Evolutionary conservation across 2,329 filamentous ascomycete species (phyloP).

Genomic region (Aureobasidium subglaciale): DNA sequence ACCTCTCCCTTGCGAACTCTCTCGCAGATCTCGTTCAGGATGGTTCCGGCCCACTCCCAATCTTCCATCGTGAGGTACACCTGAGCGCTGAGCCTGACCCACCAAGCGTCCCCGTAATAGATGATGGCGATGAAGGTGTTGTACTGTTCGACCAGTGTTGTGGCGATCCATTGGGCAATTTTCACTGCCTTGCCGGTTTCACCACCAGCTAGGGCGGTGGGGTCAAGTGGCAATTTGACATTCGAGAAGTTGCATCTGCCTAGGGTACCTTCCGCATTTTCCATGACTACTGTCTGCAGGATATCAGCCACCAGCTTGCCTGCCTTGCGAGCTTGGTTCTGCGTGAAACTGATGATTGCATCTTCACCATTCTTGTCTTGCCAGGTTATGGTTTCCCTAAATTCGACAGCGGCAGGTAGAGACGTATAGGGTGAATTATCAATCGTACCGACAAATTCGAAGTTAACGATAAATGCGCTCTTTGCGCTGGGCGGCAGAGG

Average conservation of each 20-base stretch:
- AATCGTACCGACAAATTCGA: constrained; percentile 26
- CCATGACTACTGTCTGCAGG: constrained; percentile 64
- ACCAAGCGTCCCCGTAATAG: constrained; percentile 55
- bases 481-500: constrained; percentile 41
- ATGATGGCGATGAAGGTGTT: constrained; percentile 65
- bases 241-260: constrained; percentile 65
- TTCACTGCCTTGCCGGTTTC: constrained; percentile 28
- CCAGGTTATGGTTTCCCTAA: constrained; percentile 47
- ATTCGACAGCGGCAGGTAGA: constrained; percentile 63
- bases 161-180: constrained; percentile 37
- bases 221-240: constrained; percentile 60
- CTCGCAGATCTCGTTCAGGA: constrained; percentile 52
- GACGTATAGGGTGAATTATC: constrained; percentile 68
- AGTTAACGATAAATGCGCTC: constrained; percentile 43
- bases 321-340: constrained; percentile 56
- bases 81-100: constrained; percentile 70
- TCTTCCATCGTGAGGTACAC: constrained; percentile 75
- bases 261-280: constrained; percentile 57
- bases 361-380: constrained; percentile 55
- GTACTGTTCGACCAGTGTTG: constrained; percentile 47
- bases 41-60: constrained; percentile 61
- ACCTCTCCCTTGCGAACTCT: constrained; percentile 41
- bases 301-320: constrained; percentile 53
- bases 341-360: constrained; percentile 57
- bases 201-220: constrained; percentile 28